Evolutionary conservation across 768 basidiomycete species (phyloP), one percentile per base, ranked within the genome.

Genomic region (Galerina sulciceps): DNA sequence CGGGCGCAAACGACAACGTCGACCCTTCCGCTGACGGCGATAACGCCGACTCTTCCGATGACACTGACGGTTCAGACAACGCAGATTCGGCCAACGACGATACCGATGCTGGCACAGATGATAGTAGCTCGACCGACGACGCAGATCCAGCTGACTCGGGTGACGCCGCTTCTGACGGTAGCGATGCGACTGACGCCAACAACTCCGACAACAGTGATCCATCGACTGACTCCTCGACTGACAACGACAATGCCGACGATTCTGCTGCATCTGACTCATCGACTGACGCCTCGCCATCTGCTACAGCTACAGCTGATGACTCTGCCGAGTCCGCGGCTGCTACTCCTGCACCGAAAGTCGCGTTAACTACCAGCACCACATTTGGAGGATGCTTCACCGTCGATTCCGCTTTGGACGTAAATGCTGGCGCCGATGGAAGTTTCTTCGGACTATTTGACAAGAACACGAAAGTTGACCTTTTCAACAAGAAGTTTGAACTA

Each of bases 381-480:
- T 55, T 61, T 9, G 48, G 50, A 13, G 79, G 77, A 0, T 79
- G 80, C 66, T 60, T 78, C 40, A 70, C 73, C n/a, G 60, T 77
- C 40, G 66, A 62, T 23, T 69, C 74, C 0, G 74, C 63, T 0
- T 53, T 81, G 26, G 68, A 69, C 44, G 75, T 79, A 36, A 77
- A 75, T 57, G 76, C 74, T 17, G 78, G 78, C 2, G 80, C 79
- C 3, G 64, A 72, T 38, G 77, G 69, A 5, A 57, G 64, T 26
- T 79, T 82, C 67, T 80, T 80, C 57, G 70, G 70, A 5, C 55
- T 82, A 1, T 80, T 81, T 66, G 67, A 76, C 53, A 58, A 61
- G 13, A 67, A 48, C 18, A 74, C 71, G 0, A 63, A 68, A 56
- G 65, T 77, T 10, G 52, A 68, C 8, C 59, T 81, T 31, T 79